Base-by-base conservation (phyloP, 176 grass and related monocot species). In the Aegilops speltoides region DNA sequence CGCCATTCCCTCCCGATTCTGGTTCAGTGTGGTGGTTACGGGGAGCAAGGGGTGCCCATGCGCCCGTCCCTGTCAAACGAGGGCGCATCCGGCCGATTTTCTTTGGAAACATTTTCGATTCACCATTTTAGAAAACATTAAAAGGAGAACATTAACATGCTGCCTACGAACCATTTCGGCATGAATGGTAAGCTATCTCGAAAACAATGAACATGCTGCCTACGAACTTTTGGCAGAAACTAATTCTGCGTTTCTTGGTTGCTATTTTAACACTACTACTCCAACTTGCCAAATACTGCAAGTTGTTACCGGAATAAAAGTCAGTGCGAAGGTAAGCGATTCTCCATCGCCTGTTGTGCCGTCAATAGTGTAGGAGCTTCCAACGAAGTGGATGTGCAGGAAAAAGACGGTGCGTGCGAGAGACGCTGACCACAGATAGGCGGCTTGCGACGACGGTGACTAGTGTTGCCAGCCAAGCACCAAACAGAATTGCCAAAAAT, bases 41-140 rank as follows among this genome's bases (percentile, higher is more conserved):
- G 41, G 76, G 81, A 80, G 87, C 82, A 84, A 48, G 40, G 29
- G 23, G 63, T 17, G 17, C 72, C 66, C 54, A 40, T 7, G 73
- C 64, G 45, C 41, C 80, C 50, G 13, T 71, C 67, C 38, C 31
- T 84, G 56, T 37, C 59, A 67, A 23, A 68, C 15, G 0, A 68
- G 1, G 14, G 15, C 29, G 29, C 1, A 31, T 19, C 6, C 29
- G 29, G 15, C 6, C 29, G 29, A 7, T 70, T 70, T 70, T 70
- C 17, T 22, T 22, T 33, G 31, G 3, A 22, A 54, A 16, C 3
- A 46, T 73, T 73, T n/a, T 6, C 12, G 71, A 40, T 6, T 74
- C 71, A 9, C n/a, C 12, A 46, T 46, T 46, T 74, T 6, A 74
- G 15, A 6, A 23, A 23, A 3, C 10, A 72, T n/a, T 73, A 2